These are phyloP conservation scores for Aspergillus awamori DNA, from an alignment of 2,329 filamentous ascomycete species.

Conservation along the genomic window DNA sequence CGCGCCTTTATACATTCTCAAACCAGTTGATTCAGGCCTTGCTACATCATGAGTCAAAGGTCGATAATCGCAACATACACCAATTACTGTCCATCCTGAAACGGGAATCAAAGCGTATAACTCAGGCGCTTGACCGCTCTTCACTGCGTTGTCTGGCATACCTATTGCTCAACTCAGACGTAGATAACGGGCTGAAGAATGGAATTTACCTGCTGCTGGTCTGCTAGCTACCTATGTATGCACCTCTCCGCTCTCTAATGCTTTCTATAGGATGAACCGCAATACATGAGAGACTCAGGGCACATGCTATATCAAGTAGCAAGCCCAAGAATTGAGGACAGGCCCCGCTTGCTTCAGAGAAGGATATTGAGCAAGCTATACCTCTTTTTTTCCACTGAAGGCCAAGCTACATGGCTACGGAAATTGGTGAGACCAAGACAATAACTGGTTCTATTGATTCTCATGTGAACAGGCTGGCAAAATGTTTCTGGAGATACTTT, in stretches of 20 bases:
- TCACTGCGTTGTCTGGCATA: constrained; percentile 19
- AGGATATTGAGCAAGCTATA: constrained; percentile 10
- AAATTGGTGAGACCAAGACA: constrained; percentile 24
- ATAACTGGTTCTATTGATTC: background rate
- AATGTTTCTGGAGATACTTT: constrained; percentile 26
- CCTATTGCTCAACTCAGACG: constrained; percentile 20
- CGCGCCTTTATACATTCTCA: constrained; percentile 10
- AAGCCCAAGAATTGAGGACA: background rate
- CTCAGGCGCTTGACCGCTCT: constrained; percentile 8
- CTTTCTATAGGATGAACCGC: constrained; percentile 16
- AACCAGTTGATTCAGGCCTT: constrained; percentile 10
- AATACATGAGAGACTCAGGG: background rate
- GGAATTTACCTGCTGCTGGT: constrained; percentile 26
- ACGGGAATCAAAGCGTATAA: background rate
- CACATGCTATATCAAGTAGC: constrained; percentile 7
- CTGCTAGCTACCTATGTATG: background rate
- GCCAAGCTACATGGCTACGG: background rate
- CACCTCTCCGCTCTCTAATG: constrained; percentile 8
- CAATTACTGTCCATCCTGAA: constrained; percentile 10
- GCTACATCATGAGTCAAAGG: background rate
- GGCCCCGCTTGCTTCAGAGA: constrained; percentile 2
- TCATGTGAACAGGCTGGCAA: constrained; percentile 29
- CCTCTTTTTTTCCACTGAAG: constrained; percentile 13
- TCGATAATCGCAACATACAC: background rate
- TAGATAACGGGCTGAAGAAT: constrained; percentile 8